These are phyloP conservation scores for Penicillium sp. DNA, from an alignment of 2,329 filamentous ascomycete species.

Conservation along the genomic window DNA sequence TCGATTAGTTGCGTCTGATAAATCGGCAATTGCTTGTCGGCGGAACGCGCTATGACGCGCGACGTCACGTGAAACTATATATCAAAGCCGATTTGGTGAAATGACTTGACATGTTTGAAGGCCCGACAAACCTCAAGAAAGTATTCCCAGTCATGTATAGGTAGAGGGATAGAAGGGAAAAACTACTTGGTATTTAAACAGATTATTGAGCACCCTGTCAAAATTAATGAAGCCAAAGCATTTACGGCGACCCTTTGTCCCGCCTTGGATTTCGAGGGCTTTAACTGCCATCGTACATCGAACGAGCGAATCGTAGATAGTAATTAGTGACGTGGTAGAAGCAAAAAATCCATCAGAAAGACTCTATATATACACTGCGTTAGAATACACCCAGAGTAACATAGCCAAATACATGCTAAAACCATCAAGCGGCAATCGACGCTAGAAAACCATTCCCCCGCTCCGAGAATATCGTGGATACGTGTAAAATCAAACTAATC, in stretches of 20 bases:
- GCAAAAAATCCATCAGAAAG: constrained; percentile 2
- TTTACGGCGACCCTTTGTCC: neutral
- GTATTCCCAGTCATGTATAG: neutral
- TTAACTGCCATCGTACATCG: neutral
- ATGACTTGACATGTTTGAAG: neutral
- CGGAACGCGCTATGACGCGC: constrained; percentile 28
- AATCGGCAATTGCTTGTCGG: constrained; percentile 4
- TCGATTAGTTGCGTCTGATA: constrained; percentile 5
- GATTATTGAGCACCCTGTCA: neutral
- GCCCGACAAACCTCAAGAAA: neutral
- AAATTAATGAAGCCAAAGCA: neutral
- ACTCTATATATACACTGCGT: constrained; percentile 33
- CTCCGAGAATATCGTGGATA: constrained; percentile 34
- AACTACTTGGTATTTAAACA: neutral
- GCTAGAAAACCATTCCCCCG: constrained; percentile 18
- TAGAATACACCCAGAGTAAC: constrained; percentile 32
- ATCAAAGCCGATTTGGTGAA: neutral
- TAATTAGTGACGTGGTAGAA: neutral
- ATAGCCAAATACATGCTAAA: constrained; percentile 23
- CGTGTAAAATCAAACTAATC: constrained; percentile 26
- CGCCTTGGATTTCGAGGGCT: neutral
- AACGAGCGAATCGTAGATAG: neutral
- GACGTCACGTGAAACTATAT: constrained; percentile 28
- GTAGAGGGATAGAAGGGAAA: neutral
- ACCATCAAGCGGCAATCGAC: constrained; percentile 22